Conservation (phyloP, 2,329 filamentous ascomycete species). For the Berkeleyomyces basicola region DNA sequence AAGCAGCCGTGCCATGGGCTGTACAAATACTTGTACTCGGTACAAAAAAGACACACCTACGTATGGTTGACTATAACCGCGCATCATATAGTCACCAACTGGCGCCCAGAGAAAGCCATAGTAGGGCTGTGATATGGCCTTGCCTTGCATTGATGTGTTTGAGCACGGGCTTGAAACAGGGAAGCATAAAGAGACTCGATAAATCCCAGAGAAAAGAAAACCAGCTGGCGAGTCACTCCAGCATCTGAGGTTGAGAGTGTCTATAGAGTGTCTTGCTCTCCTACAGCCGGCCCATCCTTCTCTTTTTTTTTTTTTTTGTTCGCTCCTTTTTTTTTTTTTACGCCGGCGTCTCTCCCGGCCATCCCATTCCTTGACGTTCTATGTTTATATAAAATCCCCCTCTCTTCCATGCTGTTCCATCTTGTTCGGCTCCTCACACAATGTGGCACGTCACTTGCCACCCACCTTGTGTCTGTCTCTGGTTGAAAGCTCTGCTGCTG, state of each 20-base stretch:
- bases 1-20: neutral
- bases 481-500: neutral
- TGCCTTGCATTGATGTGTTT: neutral
- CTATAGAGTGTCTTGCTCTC: no score
- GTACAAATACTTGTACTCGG: neutral
- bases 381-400: no score
- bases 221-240: neutral
- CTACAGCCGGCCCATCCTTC: neutral
- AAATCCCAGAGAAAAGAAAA: neutral
- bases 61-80: neutral
- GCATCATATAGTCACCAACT: neutral
- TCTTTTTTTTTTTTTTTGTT: neutral
- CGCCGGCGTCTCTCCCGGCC: neutral
- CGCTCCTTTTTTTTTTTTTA: neutral
- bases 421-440: no score
- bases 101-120: neutral
- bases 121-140: neutral
- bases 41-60: neutral
- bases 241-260: no score
- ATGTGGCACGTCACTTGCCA: no score
- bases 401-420: neutral
- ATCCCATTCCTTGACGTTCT: neutral
- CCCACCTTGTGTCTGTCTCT: no score
- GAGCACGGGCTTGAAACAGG: neutral
- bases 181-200: no score